phyloP scores from a whole-genome alignment of 345 rosid genomes.

The Acer yangbiense region DNA sequence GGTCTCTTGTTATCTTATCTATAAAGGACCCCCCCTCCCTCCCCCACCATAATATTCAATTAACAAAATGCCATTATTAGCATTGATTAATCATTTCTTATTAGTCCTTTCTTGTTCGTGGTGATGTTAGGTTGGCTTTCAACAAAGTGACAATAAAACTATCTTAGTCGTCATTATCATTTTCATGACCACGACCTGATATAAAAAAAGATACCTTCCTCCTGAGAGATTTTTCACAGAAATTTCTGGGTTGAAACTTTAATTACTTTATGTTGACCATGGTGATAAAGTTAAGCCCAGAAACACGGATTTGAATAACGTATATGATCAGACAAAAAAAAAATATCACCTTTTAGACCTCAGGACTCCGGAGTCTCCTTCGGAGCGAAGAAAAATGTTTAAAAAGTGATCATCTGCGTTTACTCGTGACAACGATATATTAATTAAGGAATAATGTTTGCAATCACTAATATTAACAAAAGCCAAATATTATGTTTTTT shows the following conservation, averaged over 20 bases:
- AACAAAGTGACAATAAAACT: not conserved
- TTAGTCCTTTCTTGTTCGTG: not conserved
- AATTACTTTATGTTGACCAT: not conserved
- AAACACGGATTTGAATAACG: not conserved
- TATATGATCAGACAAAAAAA: not conserved
- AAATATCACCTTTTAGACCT: not conserved
- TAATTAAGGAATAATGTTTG: not conserved
- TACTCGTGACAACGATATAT: not conserved
- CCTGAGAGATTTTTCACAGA: not conserved
- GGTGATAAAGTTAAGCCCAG: not conserved
- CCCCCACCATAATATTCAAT: too few species aligned
- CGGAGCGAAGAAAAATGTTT: not conserved
- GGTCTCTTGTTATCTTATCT: not conserved
- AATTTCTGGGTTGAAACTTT: not conserved
- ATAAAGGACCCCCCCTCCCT: not conserved
- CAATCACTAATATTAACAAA: conserved; percentile 1
- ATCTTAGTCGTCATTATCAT: not conserved
- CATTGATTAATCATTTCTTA: not conserved
- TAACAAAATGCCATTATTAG: not conserved
- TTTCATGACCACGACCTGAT: not conserved
- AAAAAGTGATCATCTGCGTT: not conserved
- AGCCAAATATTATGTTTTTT: not conserved
- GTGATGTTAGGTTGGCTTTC: too few species aligned
- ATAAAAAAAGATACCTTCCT: not conserved
- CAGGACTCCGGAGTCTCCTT: not conserved